These are phyloP conservation scores for Arthrobotrys megalospora DNA, from an alignment of 2,329 filamentous ascomycete species.

Conservation along the genomic window DNA sequence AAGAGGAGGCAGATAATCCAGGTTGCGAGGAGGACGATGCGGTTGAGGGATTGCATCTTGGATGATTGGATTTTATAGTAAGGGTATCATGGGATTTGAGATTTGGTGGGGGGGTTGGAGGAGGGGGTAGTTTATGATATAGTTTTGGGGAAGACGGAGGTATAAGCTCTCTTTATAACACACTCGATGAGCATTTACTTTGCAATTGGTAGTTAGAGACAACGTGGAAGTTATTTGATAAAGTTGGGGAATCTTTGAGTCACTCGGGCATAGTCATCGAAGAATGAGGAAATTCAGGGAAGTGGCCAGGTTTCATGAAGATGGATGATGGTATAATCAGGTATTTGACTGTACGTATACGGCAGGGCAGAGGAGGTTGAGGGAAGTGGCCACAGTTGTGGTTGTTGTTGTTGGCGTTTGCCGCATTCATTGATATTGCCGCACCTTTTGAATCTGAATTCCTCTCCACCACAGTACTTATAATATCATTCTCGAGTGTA, in stretches of 20 bases:
- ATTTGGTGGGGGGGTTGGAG: background rate
- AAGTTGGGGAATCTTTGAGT: slow-evolving; percentile 8
- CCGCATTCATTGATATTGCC: slow-evolving; percentile 9
- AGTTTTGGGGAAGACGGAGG: background rate
- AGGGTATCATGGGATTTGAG: slow-evolving; percentile 64
- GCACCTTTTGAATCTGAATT: too few relatives aligned
- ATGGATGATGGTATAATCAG: background rate
- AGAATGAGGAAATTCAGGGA: slow-evolving; percentile 22
- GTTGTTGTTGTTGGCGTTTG: slow-evolving; percentile 20
- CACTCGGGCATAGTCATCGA: slow-evolving; percentile 17
- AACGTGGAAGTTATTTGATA: slow-evolving; percentile 23
- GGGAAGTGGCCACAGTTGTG: slow-evolving; percentile 25
- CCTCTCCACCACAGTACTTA: too few relatives aligned
- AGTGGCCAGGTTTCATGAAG: slow-evolving; percentile 31
- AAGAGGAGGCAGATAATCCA: slow-evolving; percentile 56
- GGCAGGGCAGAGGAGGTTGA: background rate
- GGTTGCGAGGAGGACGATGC: slow-evolving; percentile 40
- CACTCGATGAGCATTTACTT: background rate
- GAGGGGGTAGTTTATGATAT: slow-evolving; percentile 4
- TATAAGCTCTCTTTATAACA: slow-evolving; percentile 17
- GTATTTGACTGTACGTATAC: too few relatives aligned
- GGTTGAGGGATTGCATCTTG: slow-evolving; percentile 51
- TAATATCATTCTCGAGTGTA: too few relatives aligned
- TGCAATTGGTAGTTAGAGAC: background rate
- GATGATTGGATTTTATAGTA: background rate